Evolutionary conservation across 2,329 filamentous ascomycete genomes (phyloP).

Genomic region (Periconia sp.): DNA sequence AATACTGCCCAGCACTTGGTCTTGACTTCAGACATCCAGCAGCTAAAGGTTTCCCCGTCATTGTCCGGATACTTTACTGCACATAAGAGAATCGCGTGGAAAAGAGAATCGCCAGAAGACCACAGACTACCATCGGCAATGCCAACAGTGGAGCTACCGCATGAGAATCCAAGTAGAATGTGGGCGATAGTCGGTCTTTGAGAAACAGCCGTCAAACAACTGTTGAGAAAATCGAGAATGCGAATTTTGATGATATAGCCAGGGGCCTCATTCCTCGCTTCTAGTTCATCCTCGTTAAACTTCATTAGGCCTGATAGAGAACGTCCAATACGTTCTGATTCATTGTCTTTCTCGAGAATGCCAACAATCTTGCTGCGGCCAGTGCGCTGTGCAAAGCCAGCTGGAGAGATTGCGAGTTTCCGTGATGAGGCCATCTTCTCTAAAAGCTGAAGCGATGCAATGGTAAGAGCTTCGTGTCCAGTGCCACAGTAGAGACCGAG

Average conservation of each 20-base stretch:
- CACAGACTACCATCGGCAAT: slow-evolving; percentile 72
- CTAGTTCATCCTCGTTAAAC: slow-evolving; percentile 68
- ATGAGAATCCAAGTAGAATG: slow-evolving; percentile 83
- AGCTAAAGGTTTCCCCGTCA: slow-evolving; percentile 47
- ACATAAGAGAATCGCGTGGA: slow-evolving; percentile 79
- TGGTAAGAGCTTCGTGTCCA: slow-evolving; percentile 76
- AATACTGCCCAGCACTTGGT: slow-evolving; percentile 61
- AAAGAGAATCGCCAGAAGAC: slow-evolving; percentile 70
- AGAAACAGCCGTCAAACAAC: slow-evolving; percentile 73
- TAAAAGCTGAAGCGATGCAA: slow-evolving; percentile 78
- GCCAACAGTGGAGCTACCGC: slow-evolving; percentile 69
- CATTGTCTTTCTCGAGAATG: slow-evolving; percentile 79
- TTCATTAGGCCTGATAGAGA: slow-evolving; percentile 71
- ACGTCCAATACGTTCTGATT: slow-evolving; percentile 76
- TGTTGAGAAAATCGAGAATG: slow-evolving; percentile 82
- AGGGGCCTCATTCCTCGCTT: slow-evolving; percentile 67
- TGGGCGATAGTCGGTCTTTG: slow-evolving; percentile 86
- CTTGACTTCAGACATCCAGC: slow-evolving; percentile 49
- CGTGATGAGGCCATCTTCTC: slow-evolving; percentile 84
- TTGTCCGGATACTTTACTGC: slow-evolving; percentile 68
- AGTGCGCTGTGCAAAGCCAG: slow-evolving; percentile 62
- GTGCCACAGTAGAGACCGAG: slow-evolving; percentile 85
- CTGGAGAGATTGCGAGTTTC: slow-evolving; percentile 73
- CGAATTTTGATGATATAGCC: slow-evolving; percentile 81
- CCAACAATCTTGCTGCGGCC: slow-evolving; percentile 84